These are phyloP conservation scores for Suhomyces choctaworum DNA, from an alignment of 1,139 yeast species.

Conservation along the genomic window DNA sequence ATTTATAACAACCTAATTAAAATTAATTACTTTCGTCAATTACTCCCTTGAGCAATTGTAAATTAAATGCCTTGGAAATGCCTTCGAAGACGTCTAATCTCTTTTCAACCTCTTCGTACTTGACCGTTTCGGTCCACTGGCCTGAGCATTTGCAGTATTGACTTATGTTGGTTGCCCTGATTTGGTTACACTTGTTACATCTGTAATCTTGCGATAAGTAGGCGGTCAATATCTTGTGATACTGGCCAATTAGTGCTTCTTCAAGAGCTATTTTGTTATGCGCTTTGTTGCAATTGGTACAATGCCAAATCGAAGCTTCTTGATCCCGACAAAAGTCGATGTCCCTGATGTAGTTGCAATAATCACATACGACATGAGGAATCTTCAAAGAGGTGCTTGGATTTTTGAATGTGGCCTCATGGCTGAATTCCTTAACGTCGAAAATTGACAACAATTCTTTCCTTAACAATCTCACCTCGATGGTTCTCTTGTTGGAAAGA, in stretches of 20 bases:
- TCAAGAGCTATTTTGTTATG: slow-evolving; percentile 73
- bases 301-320: slow-evolving; percentile 56
- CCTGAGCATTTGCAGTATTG: slow-evolving; percentile 88
- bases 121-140: slow-evolving; percentile 64
- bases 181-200: slow-evolving; percentile 72
- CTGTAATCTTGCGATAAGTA: slow-evolving; percentile 79
- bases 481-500: slow-evolving; percentile 60
- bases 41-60: slow-evolving; percentile 56
- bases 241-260: slow-evolving; percentile 70
- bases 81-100: slow-evolving; percentile 53
- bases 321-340: slow-evolving; percentile 79
- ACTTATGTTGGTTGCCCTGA: slow-evolving; percentile 70
- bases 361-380: slow-evolving; percentile 72
- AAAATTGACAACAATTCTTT: slow-evolving; percentile 70
- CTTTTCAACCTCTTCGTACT: slow-evolving; percentile 44
- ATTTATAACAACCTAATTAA: not conserved
- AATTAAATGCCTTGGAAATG: slow-evolving; percentile 60
- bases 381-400: slow-evolving; percentile 73
- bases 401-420: slow-evolving; percentile 69
- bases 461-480: slow-evolving; percentile 75
- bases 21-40: slow-evolving; percentile 31
- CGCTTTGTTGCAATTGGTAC: slow-evolving; percentile 65
- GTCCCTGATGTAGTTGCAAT: slow-evolving; percentile 74
- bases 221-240: slow-evolving; percentile 54
- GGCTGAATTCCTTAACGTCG: slow-evolving; percentile 82